Conservation (phyloP, 306 rosid species). For the Canavalia gladiata region DNA sequence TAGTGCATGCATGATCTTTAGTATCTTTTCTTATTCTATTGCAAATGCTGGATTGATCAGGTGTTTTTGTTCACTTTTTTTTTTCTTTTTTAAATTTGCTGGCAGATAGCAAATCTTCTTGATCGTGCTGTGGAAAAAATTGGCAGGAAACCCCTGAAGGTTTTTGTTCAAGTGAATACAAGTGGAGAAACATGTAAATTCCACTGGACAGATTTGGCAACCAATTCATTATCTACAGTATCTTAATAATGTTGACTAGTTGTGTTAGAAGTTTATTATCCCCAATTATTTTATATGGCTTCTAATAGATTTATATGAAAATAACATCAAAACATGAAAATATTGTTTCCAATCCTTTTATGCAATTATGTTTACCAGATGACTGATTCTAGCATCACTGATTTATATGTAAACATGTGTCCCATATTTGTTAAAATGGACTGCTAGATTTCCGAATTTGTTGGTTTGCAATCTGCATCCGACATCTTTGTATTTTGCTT, state of each 20-base stretch:
- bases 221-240: conserved; percentile 2
- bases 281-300: neutral
- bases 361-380: conserved; percentile 13
- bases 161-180: conserved; percentile 93
- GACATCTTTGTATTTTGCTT: neutral
- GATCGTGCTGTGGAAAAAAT: conserved; percentile 71
- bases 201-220: conserved; percentile 16
- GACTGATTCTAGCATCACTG: neutral
- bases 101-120: conserved; percentile 86
- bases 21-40: conserved; percentile 9
- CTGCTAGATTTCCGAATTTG: conserved; percentile 18
- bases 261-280: conserved; percentile 6
- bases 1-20: conserved; percentile 7
- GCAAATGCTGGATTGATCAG: conserved; percentile 31
- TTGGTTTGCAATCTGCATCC: conserved; percentile 19
- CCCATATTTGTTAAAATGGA: conserved; percentile 23
- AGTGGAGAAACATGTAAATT: conserved; percentile 93
- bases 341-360: neutral
- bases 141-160: conserved; percentile 86
- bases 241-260: conserved; percentile 37
- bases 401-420: neutral
- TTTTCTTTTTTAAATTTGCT: neutral
- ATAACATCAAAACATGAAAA: conserved; percentile 12
- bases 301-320: conserved; percentile 22
- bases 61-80: neutral